These are phyloP conservation scores for Tuber indicum DNA, from an alignment of 495 filamentous ascomycete species.

Conservation along the genomic window DNA sequence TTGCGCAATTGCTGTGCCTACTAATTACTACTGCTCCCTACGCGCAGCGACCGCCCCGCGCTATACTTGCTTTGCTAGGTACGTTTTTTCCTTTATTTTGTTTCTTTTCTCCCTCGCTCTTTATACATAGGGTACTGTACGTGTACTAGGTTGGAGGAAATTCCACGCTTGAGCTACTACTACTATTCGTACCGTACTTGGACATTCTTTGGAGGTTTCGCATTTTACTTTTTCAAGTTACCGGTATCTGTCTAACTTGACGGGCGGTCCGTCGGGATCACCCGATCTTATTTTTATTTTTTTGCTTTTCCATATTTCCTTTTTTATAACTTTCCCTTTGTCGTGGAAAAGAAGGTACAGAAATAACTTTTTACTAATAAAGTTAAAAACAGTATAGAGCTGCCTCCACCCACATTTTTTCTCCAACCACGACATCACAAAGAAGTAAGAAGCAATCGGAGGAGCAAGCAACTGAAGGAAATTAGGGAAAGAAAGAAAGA, in stretches of 20 bases:
- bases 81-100: conserved; percentile 2
- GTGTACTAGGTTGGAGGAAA: not conserved
- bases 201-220: conserved; percentile 10
- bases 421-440: not conserved
- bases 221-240: not conserved
- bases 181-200: conserved; percentile 10
- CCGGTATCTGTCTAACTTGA: conserved; percentile 10
- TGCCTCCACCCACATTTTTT: not conserved
- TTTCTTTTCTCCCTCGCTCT: conserved; percentile 19
- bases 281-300: conserved; percentile 14
- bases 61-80: not conserved
- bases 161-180: not conserved
- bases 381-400: conserved; percentile 9
- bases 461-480: not conserved
- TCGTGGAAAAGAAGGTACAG: not conserved
- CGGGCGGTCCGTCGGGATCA: conserved; percentile 22
- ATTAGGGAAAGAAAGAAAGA: conserved; percentile 11
- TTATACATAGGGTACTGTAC: conserved; percentile 4
- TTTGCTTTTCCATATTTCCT: conserved; percentile 16
- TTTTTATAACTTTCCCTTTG: not conserved
- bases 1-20: not conserved
- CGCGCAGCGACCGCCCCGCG: not conserved
- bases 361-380: not conserved
- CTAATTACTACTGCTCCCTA: not conserved
- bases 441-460: not conserved